These are phyloP conservation scores for Aspergillus sp. DNA, from an alignment of 2,329 filamentous ascomycete genomes.

Conservation along the genomic window DNA sequence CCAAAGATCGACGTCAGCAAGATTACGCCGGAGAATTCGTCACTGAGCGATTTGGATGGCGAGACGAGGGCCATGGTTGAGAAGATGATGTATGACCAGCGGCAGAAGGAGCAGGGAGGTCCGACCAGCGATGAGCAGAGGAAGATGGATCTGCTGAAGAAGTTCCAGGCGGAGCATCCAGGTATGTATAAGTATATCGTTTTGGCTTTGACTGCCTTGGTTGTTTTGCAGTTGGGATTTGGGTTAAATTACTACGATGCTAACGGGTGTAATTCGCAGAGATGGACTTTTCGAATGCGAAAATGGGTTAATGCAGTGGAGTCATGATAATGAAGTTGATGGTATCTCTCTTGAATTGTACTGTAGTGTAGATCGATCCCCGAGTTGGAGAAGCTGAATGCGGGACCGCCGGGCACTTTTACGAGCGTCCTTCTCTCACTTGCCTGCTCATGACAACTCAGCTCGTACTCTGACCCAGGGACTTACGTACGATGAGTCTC, in stretches of 20 bases:
- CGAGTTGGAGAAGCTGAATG: conserved; percentile 1
- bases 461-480: background rate
- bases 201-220: background rate
- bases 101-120: conserved; percentile 89
- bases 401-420: background rate
- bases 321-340: conserved; percentile 18
- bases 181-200: conserved; percentile 27
- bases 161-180: conserved; percentile 81
- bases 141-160: conserved; percentile 87
- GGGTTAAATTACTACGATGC: background rate
- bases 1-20: conserved; percentile 94
- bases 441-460: too few species aligned
- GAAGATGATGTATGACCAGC: conserved; percentile 99
- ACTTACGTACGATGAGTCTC: background rate
- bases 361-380: background rate
- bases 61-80: conserved; percentile 97
- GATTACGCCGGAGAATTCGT: conserved; percentile 90
- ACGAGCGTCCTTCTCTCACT: background rate
- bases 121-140: conserved; percentile 93
- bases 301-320: conserved; percentile 50
- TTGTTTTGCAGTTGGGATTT: background rate
- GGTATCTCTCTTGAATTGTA: conserved; percentile 4
- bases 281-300: conserved; percentile 68
- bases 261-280: conserved; percentile 38
- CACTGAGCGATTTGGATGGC: conserved; percentile 87